These are phyloP conservation scores for Pichia rugopelliculosa DNA, from an alignment of 805 yeast species.

Conservation along the genomic window DNA sequence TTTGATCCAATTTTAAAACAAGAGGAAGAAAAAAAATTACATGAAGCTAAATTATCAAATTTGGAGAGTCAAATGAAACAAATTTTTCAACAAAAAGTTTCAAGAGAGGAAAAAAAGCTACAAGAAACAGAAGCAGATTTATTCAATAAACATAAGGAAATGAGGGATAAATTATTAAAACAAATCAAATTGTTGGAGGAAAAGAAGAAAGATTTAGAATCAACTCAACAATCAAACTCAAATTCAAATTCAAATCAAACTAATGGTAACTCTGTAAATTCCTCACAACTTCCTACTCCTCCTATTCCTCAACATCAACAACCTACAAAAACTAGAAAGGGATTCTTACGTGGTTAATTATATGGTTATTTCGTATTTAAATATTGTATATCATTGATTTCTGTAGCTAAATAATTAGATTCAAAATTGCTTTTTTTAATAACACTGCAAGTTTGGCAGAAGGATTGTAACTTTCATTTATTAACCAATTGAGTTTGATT, in stretches of 20 bases:
- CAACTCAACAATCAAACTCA: conserved; percentile 38
- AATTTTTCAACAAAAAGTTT: conserved; percentile 92
- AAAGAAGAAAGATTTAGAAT: conserved; percentile 73
- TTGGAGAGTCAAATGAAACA: conserved; percentile 95
- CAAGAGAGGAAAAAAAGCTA: conserved; percentile 93
- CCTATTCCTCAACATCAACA: conserved; percentile 14
- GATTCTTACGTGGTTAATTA: conserved; percentile 55
- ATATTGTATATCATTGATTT: no score
- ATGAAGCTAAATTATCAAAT: conserved; percentile 88
- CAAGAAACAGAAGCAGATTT: conserved; percentile 96
- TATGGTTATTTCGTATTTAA: background rate
- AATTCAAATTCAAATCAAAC: background rate
- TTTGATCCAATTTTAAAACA: conserved; percentile 89
- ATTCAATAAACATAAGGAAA: conserved; percentile 91
- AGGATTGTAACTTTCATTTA: no score
- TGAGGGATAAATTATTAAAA: conserved; percentile 87
- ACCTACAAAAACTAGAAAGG: conserved; percentile 63
- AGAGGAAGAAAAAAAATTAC: conserved; percentile 87
- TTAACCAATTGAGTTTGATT: no score
- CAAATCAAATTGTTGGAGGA: conserved; percentile 89
- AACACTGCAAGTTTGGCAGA: no score
- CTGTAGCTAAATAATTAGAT: no score
- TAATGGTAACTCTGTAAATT: background rate
- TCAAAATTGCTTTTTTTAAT: no score
- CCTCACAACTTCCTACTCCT: no score